These are phyloP conservation scores for Fusarium torreyae DNA, from an alignment of 2,329 filamentous ascomycete species.

Conservation along the genomic window DNA sequence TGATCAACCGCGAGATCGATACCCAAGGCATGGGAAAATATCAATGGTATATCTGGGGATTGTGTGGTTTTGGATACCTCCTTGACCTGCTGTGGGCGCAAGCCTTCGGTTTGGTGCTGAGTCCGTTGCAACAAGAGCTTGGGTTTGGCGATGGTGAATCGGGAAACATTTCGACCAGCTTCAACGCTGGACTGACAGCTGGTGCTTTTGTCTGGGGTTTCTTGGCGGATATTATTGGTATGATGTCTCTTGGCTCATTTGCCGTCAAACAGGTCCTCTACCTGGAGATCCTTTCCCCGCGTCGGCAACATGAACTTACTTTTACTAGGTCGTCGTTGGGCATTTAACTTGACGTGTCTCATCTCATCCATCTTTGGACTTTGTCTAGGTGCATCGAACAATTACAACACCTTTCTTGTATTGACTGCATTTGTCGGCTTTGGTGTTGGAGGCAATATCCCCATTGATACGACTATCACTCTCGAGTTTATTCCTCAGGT, in stretches of 20 bases:
- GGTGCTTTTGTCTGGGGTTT: conserved; percentile 71
- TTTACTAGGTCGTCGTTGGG: conserved; percentile 63
- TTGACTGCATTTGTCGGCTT: conserved; percentile 69
- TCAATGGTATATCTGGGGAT: conserved; percentile 66
- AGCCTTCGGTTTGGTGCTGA: conserved; percentile 68
- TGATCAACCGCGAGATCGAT: conserved; percentile 63
- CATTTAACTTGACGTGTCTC: conserved; percentile 72
- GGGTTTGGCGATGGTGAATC: conserved; percentile 60
- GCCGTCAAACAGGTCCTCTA: conserved; percentile 9
- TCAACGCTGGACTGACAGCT: conserved; percentile 68
- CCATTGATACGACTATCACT: conserved; percentile 69
- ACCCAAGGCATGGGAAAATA: conserved; percentile 67
- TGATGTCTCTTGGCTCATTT: background rate
- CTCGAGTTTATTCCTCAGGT: conserved; percentile 69
- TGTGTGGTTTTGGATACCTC: conserved; percentile 70
- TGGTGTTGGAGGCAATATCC: conserved; percentile 68
- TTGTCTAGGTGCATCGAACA: conserved; percentile 64
- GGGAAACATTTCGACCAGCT: conserved; percentile 67
- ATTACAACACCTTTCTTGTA: conserved; percentile 66
- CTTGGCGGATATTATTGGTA: conserved; percentile 65
- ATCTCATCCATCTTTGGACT: conserved; percentile 68
- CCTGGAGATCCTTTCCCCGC: background rate
- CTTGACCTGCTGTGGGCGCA: conserved; percentile 72
- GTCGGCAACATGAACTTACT: background rate
- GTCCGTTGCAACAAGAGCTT: conserved; percentile 69